A percentile compares a stretch with the other conserved stretches of the same genome.
These are phyloP conservation scores for Aspergillus caelatus DNA, from an alignment of 2,329 filamentous ascomycete genomes.

Conservation along the genomic window DNA sequence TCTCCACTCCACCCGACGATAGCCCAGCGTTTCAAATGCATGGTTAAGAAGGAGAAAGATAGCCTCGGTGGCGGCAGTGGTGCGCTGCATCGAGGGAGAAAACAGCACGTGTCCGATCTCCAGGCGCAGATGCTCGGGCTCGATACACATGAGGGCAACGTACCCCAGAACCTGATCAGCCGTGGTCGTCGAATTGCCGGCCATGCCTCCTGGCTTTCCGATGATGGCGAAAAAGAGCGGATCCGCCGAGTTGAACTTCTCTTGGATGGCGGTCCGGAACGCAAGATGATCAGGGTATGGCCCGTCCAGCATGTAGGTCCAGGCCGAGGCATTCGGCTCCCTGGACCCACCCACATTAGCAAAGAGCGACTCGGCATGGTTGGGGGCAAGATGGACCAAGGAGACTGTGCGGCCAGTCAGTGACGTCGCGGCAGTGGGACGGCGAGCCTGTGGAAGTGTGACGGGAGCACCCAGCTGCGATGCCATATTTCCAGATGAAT, in stretches of 20 bases:
- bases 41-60: slow-evolving; percentile 46
- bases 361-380: background rate
- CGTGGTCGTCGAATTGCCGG: background rate
- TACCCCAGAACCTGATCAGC: background rate
- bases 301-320: background rate
- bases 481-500: no score
- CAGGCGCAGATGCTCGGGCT: background rate
- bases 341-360: background rate
- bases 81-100: slow-evolving; percentile 1
- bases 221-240: slow-evolving; percentile 4
- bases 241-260: background rate
- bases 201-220: background rate
- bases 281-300: background rate
- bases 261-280: background rate
- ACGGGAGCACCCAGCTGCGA: no score
- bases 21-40: slow-evolving; percentile 58
- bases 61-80: background rate
- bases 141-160: slow-evolving; percentile 2
- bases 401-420: no score
- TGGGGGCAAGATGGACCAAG: background rate
- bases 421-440: no score
- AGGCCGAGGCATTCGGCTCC: background rate
- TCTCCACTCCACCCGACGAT: slow-evolving; percentile 66
- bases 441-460: no score
- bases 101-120: slow-evolving; percentile 6